A percentile compares a stretch with the other conserved stretches of the same genome.
Conservation (phyloP, 805 yeast genomes). For the Candida fluviatilis region DNA sequence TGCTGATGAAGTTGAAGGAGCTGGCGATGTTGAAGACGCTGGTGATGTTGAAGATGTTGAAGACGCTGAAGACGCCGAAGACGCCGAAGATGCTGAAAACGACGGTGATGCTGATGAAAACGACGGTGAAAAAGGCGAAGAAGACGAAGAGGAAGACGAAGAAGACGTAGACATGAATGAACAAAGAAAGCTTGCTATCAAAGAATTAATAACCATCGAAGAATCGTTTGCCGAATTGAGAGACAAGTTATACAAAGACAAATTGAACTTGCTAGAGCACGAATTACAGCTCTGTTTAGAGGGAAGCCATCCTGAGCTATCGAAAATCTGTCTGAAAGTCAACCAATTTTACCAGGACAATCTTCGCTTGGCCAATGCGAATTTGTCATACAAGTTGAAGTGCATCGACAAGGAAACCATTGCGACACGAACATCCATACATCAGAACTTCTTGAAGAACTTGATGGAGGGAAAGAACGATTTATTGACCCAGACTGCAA, state of each 20-base stretch:
- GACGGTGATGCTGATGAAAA: constrained; percentile 11
- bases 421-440: constrained; percentile 74
- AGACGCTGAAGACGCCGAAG: constrained; percentile 11
- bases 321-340: constrained; percentile 65
- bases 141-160: constrained; percentile 11
- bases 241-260: constrained; percentile 82
- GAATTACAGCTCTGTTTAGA: constrained; percentile 83
- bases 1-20: constrained; percentile 12
- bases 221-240: constrained; percentile 80
- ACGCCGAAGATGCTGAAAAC: constrained; percentile 14
- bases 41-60: constrained; percentile 12
- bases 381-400: constrained; percentile 55
- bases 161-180: constrained; percentile 28
- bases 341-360: constrained; percentile 72
- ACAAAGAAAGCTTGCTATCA: constrained; percentile 59
- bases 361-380: constrained; percentile 42
- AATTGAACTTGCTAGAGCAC: constrained; percentile 67
- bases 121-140: constrained; percentile 10
- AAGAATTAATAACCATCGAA: constrained; percentile 75
- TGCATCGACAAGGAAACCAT: constrained; percentile 79
- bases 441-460: constrained; percentile 74
- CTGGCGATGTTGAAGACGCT: constrained; percentile 11
- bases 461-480: constrained; percentile 62
- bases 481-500: constrained; percentile 69
- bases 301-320: constrained; percentile 89